Conservation (phyloP, 192 early-diverging fungal genomes). For the Coemansia sp. region DNA sequence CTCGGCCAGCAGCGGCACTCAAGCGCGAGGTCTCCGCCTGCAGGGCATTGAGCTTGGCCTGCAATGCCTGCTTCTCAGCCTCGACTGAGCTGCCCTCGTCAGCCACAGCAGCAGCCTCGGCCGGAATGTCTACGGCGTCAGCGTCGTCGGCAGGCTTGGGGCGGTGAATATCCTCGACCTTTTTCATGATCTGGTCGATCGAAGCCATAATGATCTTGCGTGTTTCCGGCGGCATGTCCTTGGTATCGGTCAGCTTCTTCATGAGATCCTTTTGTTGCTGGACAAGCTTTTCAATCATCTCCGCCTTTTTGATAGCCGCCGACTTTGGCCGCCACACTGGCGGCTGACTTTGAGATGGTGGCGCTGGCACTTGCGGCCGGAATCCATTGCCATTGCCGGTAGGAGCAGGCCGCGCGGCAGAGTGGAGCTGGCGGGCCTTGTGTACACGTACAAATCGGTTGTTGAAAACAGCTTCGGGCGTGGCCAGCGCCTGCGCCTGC, state of each 20-base stretch:
- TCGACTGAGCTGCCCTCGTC: conserved; percentile 8
- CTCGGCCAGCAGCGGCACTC: conserved; percentile 9
- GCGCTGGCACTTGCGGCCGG: neutral
- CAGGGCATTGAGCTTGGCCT: conserved; percentile 37
- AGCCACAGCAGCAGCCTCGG: neutral
- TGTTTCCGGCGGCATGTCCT: conserved; percentile 44
- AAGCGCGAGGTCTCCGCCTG: conserved; percentile 35
- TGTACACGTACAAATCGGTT: conserved; percentile 48
- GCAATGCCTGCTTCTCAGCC: conserved; percentile 34
- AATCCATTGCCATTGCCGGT: neutral
- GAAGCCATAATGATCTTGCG: conserved; percentile 58
- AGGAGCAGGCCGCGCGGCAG: neutral
- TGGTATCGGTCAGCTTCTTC: conserved; percentile 44
- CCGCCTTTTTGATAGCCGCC: conserved; percentile 47
- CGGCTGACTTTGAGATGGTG: conserved; percentile 3
- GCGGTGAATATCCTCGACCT: conserved; percentile 36
- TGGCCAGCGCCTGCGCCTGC: conserved; percentile 33
- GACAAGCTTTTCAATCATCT: conserved; percentile 51
- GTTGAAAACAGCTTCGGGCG: conserved; percentile 49
- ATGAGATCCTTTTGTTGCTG: conserved; percentile 55
- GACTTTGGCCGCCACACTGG: conserved; percentile 50
- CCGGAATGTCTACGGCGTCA: neutral
- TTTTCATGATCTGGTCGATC: conserved; percentile 50
- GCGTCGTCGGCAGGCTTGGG: conserved; percentile 12
- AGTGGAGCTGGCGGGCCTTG: conserved; percentile 17